A percentile compares a stretch with the other conserved stretches of the same genome.
Evolutionary conservation across 2,329 filamentous ascomycete genomes (phyloP).

Genomic region (Xylariaceae sp.): DNA sequence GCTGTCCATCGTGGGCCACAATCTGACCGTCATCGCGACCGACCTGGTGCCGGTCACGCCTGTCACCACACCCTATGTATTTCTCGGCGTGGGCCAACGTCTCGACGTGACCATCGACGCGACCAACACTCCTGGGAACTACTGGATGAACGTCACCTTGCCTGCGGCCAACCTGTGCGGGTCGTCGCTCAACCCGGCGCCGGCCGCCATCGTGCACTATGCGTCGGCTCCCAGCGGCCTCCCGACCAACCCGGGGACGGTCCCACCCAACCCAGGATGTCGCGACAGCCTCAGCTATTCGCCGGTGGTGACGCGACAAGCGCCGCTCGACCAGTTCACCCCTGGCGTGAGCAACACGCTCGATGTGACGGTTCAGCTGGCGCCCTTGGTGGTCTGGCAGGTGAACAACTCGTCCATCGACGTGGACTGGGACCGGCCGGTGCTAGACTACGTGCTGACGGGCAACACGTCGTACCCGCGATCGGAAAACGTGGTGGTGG

Average conservation of each 20-base stretch:
- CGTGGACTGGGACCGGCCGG: constrained; percentile 31
- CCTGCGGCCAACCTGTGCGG: constrained; percentile 15
- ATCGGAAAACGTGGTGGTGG: constrained; percentile 19
- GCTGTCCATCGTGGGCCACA: constrained; percentile 50
- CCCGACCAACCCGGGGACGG: constrained; percentile 16
- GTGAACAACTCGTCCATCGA: constrained; percentile 22
- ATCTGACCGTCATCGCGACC: constrained; percentile 47
- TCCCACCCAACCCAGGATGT: constrained; percentile 13
- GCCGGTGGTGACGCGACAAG: constrained; percentile 18
- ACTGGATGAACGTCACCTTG: constrained; percentile 29
- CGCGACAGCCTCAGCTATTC: constrained; percentile 16
- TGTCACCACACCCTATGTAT: constrained; percentile 41
- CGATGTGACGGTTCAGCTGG: constrained; percentile 9
- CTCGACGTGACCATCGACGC: constrained; percentile 43
- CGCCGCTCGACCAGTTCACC: constrained; percentile 15
- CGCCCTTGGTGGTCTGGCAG: constrained; percentile 16
- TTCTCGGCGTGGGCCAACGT: constrained; percentile 33
- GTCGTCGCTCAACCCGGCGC: constrained; percentile 11
- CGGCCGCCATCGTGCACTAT: constrained; percentile 23
- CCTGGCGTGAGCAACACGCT: constrained; percentile 9
- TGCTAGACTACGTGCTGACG: constrained; percentile 28
- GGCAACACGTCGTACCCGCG: constrained; percentile 24
- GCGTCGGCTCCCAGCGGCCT: constrained; percentile 6
- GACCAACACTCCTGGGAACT: constrained; percentile 26
- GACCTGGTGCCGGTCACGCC: constrained; percentile 54